These are phyloP conservation scores for Cercospora zeae-maydis DNA, from an alignment of 2,329 filamentous ascomycete genomes.

Conservation along the genomic window DNA sequence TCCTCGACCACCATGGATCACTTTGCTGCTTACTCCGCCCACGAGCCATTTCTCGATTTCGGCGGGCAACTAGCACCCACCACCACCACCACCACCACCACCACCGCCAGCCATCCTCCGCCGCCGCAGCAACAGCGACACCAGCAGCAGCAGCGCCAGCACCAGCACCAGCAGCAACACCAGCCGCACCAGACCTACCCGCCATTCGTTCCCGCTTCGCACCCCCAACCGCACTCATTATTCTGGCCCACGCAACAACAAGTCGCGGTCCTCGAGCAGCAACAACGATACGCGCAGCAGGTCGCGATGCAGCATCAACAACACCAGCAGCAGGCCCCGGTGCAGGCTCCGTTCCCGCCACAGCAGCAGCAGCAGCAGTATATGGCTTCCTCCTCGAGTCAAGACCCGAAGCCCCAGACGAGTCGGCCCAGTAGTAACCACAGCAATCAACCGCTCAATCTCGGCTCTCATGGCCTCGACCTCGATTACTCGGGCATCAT, in stretches of 20 bases:
- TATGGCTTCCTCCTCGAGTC: constrained; percentile 22
- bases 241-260: constrained; percentile 4
- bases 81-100: constrained; percentile 21
- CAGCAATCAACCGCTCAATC: constrained; percentile 29
- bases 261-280: constrained; percentile 23
- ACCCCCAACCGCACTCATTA: constrained; percentile 2
- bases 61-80: constrained; percentile 25
- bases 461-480: constrained; percentile 34
- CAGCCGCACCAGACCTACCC: constrained; percentile 1
- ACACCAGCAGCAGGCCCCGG: constrained; percentile 26
- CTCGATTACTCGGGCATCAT: constrained; percentile 36
- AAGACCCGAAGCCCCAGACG: constrained; percentile 24
- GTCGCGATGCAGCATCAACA: constrained; percentile 29
- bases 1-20: constrained; percentile 40
- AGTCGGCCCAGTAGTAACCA: constrained; percentile 33
- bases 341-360: constrained; percentile 18
- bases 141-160: constrained; percentile 2
- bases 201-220: background rate
- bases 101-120: constrained; percentile 28
- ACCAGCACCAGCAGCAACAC: constrained; percentile 10
- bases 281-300: constrained; percentile 18
- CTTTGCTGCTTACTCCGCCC: constrained; percentile 37
- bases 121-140: constrained; percentile 19
- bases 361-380: constrained; percentile 28
- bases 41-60: constrained; percentile 43